Base-by-base conservation (phyloP, 1,284 basidiomycete genomes). In the Pyrrhoderma noxium region DNA sequence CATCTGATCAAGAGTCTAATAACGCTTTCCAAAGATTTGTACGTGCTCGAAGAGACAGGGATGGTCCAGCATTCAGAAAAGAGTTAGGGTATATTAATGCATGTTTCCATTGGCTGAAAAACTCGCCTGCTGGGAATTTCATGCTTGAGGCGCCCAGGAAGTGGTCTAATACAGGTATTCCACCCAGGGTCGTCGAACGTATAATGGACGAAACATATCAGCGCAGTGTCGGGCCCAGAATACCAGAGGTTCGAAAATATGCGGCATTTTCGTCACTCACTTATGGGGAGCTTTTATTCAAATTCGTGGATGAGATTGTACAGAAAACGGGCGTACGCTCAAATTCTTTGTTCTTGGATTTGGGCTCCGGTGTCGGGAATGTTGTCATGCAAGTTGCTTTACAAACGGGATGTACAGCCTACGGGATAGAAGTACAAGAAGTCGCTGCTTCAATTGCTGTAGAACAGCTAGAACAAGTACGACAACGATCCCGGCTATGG, bases 131-230 rank as follows among this genome's bases (percentile, higher is more conserved):
- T 1, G 67, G 67, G 1, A 86, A 87, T 56, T 55, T 66, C 1
- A 62, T 88, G 9, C 74, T 69, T 59, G 62, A 67, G 14, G 64
- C 65, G 1, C 69, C 82, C 8, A 63, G 68, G 37, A 61, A 64
- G 0, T 87, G 82, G 82, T 65, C 68, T 0, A 56, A 64, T 18
- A 63, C 61, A 2, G 75, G 73, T 3, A 64, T 87, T 18, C 85
- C 83, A 0, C 69, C 75, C 38, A 70, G 73, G 18, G 75, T 88
- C 5, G 66, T 82, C 13, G 72, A 79, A 68, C 80, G 82, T 23
- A 75, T 89, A 46, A 72, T 87, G 48, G 83, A 88, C 46, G 87
- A 89, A 66, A 85, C 82, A 35, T 89, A 89, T 60, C 86, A 89
- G 59, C 80, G 86, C 27, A 77, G 76, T 21, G 84, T 88, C 1